Percentiles rank a stretch among this genome's conserved stretches.
Conservation (phyloP, 768 basidiomycete genomes). For the Panaeolus papilionaceus region DNA sequence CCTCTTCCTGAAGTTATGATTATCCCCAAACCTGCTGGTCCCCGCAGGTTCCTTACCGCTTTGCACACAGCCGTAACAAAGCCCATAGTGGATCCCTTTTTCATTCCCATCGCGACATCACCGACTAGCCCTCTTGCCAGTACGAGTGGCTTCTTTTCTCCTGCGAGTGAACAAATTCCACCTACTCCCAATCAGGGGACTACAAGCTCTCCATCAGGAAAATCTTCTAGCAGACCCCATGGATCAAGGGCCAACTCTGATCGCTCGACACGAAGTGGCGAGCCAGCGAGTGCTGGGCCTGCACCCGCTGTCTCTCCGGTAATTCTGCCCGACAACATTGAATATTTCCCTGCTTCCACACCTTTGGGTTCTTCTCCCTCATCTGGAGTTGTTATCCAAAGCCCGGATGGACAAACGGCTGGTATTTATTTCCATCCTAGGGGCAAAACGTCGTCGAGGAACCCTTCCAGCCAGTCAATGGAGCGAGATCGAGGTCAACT, state of each 20-base stretch:
- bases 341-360: conserved; percentile 72
- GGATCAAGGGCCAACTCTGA: conserved; percentile 67
- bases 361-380: conserved; percentile 80
- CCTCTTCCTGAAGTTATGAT: conserved; percentile 91
- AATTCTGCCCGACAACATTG: conserved; percentile 71
- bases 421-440: conserved; percentile 96
- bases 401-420: conserved; percentile 91
- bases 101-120: conserved; percentile 93
- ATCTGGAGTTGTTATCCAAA: conserved; percentile 89
- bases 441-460: conserved; percentile 42
- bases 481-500: conserved; percentile 54
- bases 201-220: conserved; percentile 25
- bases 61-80: conserved; percentile 89
- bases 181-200: conserved; percentile 15
- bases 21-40: conserved; percentile 96
- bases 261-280: conserved; percentile 61
- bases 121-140: conserved; percentile 75
- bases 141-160: conserved; percentile 44
- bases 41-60: conserved; percentile 90
- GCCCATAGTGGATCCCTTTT: conserved; percentile 89
- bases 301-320: conserved; percentile 71
- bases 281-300: conserved; percentile 46
- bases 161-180: conserved; percentile 22
- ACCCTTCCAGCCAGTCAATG: conserved; percentile 44
- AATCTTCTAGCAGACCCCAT: conserved; percentile 50